A percentile compares a stretch with the other conserved stretches of the same genome.
Evolutionary conservation across 257 asterid species (phyloP).

Genomic region (Forsythia suspensa): DNA sequence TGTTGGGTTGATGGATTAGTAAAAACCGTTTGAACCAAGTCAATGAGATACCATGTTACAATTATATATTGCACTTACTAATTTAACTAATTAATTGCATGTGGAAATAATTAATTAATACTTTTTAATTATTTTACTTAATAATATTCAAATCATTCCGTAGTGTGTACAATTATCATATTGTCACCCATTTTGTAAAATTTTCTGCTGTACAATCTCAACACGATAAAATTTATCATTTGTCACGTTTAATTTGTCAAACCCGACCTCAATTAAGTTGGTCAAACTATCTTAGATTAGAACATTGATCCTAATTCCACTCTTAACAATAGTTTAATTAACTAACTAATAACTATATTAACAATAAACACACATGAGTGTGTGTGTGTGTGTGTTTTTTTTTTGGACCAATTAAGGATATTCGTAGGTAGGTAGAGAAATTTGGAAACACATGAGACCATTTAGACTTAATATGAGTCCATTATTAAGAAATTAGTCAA

Average conservation of each 20-base stretch:
- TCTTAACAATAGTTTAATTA: no score
- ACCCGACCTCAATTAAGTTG: no score
- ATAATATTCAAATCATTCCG: no score
- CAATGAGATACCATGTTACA: constrained; percentile 20
- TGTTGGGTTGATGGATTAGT: constrained; percentile 36
- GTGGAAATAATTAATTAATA: constrained; percentile 8
- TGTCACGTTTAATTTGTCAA: no score
- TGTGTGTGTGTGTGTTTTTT: no score
- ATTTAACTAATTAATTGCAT: constrained; percentile 20
- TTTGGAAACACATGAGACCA: constrained; percentile 65
- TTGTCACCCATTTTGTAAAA: background rate
- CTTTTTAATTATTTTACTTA: no score
- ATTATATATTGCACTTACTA: constrained; percentile 8
- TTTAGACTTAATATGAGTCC: constrained; percentile 16
- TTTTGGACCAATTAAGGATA: no score
- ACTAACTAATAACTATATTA: background rate
- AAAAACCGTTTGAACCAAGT: constrained; percentile 37
- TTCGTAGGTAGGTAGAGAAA: constrained; percentile 8
- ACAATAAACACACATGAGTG: no score
- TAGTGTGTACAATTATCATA: no score
- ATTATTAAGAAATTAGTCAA: constrained; percentile 44
- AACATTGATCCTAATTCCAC: background rate
- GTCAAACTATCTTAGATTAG: no score
- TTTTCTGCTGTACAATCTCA: no score
- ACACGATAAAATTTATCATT: background rate